Evolutionary conservation across 768 basidiomycete species (phyloP).

Genomic region (Amanita molliuscula): DNA sequence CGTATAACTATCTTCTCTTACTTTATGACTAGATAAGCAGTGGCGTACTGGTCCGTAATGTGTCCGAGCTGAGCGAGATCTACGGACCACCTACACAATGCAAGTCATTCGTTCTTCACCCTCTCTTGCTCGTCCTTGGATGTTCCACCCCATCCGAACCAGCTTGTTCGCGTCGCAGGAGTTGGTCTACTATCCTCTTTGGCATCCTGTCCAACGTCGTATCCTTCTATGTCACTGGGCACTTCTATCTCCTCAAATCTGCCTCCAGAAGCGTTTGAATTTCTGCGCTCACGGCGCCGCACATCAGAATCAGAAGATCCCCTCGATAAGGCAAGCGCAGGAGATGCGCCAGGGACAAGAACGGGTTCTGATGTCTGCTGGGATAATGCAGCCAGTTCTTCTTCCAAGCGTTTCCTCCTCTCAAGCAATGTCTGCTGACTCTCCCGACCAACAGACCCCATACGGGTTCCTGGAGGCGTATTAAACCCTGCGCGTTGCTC

Average conservation of each 20-base stretch:
- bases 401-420: slow-evolving; percentile 43
- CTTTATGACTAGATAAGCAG: neutral
- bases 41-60: neutral
- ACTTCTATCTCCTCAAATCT: slow-evolving; percentile 63
- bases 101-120: slow-evolving; percentile 38
- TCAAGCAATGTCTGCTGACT: slow-evolving; percentile 19
- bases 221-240: slow-evolving; percentile 61
- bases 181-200: slow-evolving; percentile 15
- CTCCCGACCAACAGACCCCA: slow-evolving; percentile 5
- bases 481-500: slow-evolving; percentile 18
- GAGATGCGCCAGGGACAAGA: slow-evolving; percentile 23
- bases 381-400: slow-evolving; percentile 45
- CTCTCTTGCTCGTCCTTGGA: slow-evolving; percentile 33
- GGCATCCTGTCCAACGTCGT: slow-evolving; percentile 38
- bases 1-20: neutral
- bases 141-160: slow-evolving; percentile 39
- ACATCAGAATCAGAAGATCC: slow-evolving; percentile 30
- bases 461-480: slow-evolving; percentile 5
- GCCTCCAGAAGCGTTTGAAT: slow-evolving; percentile 20
- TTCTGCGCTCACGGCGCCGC: slow-evolving; percentile 32
- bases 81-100: too few species aligned
- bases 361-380: slow-evolving; percentile 16
- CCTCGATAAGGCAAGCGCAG: slow-evolving; percentile 23
- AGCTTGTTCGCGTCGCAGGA: slow-evolving; percentile 26
- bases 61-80: too few species aligned